These are phyloP conservation scores for Russula sp. DNA, from an alignment of 768 basidiomycete genomes.

Conservation along the genomic window DNA sequence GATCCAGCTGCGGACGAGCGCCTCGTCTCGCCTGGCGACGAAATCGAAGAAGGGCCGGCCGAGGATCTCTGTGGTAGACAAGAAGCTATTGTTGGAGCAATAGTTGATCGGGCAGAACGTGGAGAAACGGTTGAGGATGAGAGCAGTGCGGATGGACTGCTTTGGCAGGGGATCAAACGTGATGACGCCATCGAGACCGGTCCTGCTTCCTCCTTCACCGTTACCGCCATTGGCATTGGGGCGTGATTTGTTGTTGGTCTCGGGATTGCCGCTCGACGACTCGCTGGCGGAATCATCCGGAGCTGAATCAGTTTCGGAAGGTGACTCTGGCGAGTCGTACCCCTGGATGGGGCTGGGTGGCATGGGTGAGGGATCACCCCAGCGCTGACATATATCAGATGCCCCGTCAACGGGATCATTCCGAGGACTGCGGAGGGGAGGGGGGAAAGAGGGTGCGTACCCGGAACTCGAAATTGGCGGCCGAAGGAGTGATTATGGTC, in stretches of 20 bases:
- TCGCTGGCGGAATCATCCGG: slow-evolving; percentile 1
- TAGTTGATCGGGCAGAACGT: slow-evolving; percentile 57
- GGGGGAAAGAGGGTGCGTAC: slow-evolving; percentile 27
- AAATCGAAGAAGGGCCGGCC: slow-evolving; percentile 72
- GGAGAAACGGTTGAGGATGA: slow-evolving; percentile 76
- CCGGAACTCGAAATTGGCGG: slow-evolving; percentile 33
- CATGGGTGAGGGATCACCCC: slow-evolving; percentile 63
- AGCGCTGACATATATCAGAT: slow-evolving; percentile 38
- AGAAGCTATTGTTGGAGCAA: slow-evolving; percentile 64
- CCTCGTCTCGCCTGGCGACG: slow-evolving; percentile 56
- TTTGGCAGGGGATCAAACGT: slow-evolving; percentile 57
- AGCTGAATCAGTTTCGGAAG: slow-evolving; percentile 1
- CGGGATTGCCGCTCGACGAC: neutral
- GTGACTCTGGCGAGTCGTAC: slow-evolving; percentile 3
- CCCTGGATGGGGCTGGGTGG: slow-evolving; percentile 34
- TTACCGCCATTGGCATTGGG: neutral
- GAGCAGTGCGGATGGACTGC: slow-evolving; percentile 68
- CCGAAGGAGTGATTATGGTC: slow-evolving; percentile 55
- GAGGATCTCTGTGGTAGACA: slow-evolving; percentile 51
- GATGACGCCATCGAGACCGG: slow-evolving; percentile 27
- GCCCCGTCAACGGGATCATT: slow-evolving; percentile 20
- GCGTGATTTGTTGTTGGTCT: neutral
- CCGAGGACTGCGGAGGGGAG: slow-evolving; percentile 43
- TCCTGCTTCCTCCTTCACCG: slow-evolving; percentile 7
- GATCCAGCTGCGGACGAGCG: slow-evolving; percentile 63